A percentile compares a stretch with the other conserved stretches of the same genome.
phyloP scores from a whole-genome alignment of 1,284 basidiomycete species.

The Fomes fomentarius region DNA sequence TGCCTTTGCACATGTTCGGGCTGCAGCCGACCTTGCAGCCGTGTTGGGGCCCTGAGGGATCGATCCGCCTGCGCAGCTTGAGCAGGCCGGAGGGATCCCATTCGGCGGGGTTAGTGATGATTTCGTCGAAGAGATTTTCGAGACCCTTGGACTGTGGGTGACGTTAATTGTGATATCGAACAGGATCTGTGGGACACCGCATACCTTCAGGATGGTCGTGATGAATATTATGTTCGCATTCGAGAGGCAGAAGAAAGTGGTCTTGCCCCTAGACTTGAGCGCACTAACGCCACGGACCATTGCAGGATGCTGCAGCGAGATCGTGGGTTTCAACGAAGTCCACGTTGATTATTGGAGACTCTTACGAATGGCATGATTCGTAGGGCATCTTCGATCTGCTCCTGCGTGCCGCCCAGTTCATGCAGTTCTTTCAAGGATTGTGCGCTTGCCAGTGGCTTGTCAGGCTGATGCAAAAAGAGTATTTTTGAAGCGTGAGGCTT shows the following conservation, averaged over 20 bases:
- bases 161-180: neutral
- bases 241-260: slow-evolving; percentile 89
- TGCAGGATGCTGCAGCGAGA: slow-evolving; percentile 80
- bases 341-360: slow-evolving; percentile 35
- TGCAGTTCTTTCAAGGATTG: slow-evolving; percentile 75
- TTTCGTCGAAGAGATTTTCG: slow-evolving; percentile 76
- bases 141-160: slow-evolving; percentile 70
- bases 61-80: slow-evolving; percentile 76
- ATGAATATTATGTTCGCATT: slow-evolving; percentile 97
- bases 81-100: slow-evolving; percentile 80
- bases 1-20: slow-evolving; percentile 98
- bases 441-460: slow-evolving; percentile 51
- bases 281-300: slow-evolving; percentile 88
- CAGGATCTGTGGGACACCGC: neutral
- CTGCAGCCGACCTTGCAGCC: slow-evolving; percentile 88
- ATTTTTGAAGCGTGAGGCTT: slow-evolving; percentile 36
- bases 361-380: slow-evolving; percentile 83
- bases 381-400: slow-evolving; percentile 81
- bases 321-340: neutral
- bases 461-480: neutral
- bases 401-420: slow-evolving; percentile 65
- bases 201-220: slow-evolving; percentile 83
- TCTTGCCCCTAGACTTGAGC: slow-evolving; percentile 71
- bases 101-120: slow-evolving; percentile 92
- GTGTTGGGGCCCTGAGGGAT: slow-evolving; percentile 82